Conservation (phyloP, 2,329 filamentous ascomycete genomes). For the Aspergillus sp. region DNA sequence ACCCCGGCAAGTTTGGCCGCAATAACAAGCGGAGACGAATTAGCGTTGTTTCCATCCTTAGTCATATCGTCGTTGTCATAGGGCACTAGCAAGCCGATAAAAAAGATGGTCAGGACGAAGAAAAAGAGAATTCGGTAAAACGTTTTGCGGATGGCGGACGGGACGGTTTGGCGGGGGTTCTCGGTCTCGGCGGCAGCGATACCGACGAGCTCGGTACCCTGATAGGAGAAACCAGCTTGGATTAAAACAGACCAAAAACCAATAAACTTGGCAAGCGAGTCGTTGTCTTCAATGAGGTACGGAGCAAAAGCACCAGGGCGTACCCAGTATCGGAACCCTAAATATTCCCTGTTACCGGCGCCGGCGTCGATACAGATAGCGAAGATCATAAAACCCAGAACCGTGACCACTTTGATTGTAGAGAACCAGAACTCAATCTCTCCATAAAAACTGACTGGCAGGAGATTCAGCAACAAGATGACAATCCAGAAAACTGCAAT, state of each 20-base stretch:
- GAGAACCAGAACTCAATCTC: conserved; percentile 76
- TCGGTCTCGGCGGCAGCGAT: conserved; percentile 72
- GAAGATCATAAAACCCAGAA: conserved; percentile 70
- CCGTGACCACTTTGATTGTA: conserved; percentile 67
- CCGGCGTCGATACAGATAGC: conserved; percentile 69
- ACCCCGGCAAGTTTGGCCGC: conserved; percentile 33
- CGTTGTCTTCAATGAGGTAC: conserved; percentile 52
- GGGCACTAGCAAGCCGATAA: conserved; percentile 65
- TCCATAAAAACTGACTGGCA: conserved; percentile 66
- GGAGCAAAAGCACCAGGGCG: conserved; percentile 61
- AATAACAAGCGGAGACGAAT: conserved; percentile 39
- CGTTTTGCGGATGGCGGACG: conserved; percentile 64
- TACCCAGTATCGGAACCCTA: conserved; percentile 67
- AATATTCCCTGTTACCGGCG: conserved; percentile 59
- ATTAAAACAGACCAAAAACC: conserved; percentile 51
- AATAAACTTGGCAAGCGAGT: conserved; percentile 56
- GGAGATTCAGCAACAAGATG: conserved; percentile 62
- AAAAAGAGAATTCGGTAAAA: conserved; percentile 68
- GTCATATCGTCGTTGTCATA: conserved; percentile 51
- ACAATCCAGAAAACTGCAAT: conserved; percentile 67
- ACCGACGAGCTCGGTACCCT: conserved; percentile 66
- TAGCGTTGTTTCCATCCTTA: conserved; percentile 33
- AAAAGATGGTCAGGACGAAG: conserved; percentile 45
- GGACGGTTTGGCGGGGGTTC: conserved; percentile 65
- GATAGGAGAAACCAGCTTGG: conserved; percentile 36